These are phyloP conservation scores for Amanita molliuscula DNA, from an alignment of 768 basidiomycete genomes.

Conservation along the genomic window DNA sequence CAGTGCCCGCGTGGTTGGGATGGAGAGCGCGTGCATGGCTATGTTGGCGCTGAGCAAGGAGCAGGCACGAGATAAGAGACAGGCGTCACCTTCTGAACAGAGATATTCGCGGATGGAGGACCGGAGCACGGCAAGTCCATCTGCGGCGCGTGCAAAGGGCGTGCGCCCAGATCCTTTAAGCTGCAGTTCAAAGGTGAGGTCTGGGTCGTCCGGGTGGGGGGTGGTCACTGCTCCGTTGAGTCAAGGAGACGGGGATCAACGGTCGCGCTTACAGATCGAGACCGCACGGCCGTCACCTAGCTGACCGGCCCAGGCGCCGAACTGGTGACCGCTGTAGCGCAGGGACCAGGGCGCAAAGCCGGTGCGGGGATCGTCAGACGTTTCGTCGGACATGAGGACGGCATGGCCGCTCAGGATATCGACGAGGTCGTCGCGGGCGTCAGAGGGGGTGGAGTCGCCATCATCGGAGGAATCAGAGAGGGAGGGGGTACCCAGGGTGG, in stretches of 20 bases:
- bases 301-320: conserved; percentile 87
- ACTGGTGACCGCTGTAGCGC: conserved; percentile 88
- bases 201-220: conserved; percentile 49
- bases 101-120: conserved; percentile 93
- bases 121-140: conserved; percentile 91
- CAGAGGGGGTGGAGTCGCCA: conserved; percentile 20
- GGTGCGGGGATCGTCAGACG: conserved; percentile 8
- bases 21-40: conserved; percentile 60
- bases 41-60: neutral
- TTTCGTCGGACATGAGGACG: conserved; percentile 43
- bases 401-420: conserved; percentile 76
- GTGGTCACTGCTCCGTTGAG: conserved; percentile 50
- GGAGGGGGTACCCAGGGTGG: conserved; percentile 49
- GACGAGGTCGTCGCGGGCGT: conserved; percentile 58
- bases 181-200: conserved; percentile 71
- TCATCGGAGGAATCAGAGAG: conserved; percentile 32
- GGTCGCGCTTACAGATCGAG: conserved; percentile 43
- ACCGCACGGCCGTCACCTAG: conserved; percentile 94
- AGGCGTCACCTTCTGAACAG: conserved; percentile 69
- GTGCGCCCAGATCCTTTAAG: conserved; percentile 93
- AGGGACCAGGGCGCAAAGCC: conserved; percentile 77
- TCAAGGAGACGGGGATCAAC: neutral
- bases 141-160: conserved; percentile 86
- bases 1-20: conserved; percentile 85
- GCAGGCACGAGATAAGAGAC: neutral